phyloP scores from a whole-genome alignment of 148 eudicot species.

The Arctostaphylos glauca region DNA sequence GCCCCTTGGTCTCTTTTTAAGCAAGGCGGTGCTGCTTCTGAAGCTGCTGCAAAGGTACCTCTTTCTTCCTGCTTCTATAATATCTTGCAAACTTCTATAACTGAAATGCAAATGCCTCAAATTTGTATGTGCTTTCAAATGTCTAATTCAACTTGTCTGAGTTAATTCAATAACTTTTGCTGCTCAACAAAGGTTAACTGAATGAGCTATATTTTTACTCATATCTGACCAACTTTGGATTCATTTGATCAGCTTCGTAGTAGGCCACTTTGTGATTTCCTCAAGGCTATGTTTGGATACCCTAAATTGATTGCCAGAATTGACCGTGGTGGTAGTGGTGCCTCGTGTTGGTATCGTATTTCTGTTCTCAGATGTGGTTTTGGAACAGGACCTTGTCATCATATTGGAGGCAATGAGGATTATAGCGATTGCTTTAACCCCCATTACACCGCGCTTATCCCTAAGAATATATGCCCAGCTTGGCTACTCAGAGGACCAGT shows the following conservation, averaged over 20 bases:
- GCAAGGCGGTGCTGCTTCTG: constrained; percentile 82
- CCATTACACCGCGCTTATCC: constrained; percentile 72
- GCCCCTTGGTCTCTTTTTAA: constrained; percentile 99
- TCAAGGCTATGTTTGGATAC: no score
- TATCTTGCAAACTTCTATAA: not conserved
- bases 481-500: constrained; percentile 80
- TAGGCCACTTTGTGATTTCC: no score
- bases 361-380: constrained; percentile 2
- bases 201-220: no score
- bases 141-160: not conserved
- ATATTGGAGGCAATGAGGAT: constrained; percentile 89
- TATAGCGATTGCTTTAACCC: constrained; percentile 79
- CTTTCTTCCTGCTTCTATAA: not conserved
- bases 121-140: not conserved
- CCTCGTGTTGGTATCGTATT: not conserved
- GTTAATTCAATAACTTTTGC: not conserved
- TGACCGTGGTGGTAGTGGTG: no score
- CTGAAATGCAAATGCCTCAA: not conserved
- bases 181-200: no score
- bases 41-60: constrained; percentile 90
- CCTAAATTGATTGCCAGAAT: not conserved
- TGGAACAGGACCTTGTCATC: constrained; percentile 79
- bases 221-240: not conserved
- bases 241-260: no score
- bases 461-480: constrained; percentile 84